A percentile compares a stretch with the other conserved stretches of the same genome.
Evolutionary conservation across 805 yeast species (phyloP).

Genomic region (Ogataea thermomethanolica): DNA sequence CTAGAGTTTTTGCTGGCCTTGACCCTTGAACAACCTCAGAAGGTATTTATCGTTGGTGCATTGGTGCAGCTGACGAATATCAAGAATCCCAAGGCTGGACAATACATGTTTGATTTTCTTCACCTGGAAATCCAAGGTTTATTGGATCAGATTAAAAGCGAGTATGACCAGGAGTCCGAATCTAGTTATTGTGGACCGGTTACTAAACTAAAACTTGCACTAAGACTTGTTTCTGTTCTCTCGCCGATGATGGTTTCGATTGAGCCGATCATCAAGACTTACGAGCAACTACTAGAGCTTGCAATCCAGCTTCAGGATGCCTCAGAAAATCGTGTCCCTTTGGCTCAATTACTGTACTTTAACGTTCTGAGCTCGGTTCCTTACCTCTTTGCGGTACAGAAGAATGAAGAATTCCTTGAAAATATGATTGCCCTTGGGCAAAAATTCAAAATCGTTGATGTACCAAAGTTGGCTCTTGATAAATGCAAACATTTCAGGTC

Average conservation of each 20-base stretch:
- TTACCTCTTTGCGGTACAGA: constrained; percentile 34
- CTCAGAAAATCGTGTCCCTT: constrained; percentile 42
- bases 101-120: constrained; percentile 63
- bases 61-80: constrained; percentile 65
- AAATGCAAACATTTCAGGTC: constrained; percentile 35
- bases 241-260: constrained; percentile 56
- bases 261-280: constrained; percentile 39
- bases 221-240: constrained; percentile 68
- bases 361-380: constrained; percentile 64
- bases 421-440: constrained; percentile 45
- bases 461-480: not conserved
- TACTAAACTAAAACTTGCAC: constrained; percentile 64
- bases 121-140: constrained; percentile 60
- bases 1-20: constrained; percentile 65
- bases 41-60: constrained; percentile 67
- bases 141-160: constrained; percentile 34
- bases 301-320: constrained; percentile 55
- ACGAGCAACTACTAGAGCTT: constrained; percentile 49
- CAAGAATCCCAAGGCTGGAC: constrained; percentile 61
- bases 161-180: constrained; percentile 19
- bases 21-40: constrained; percentile 87
- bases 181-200: constrained; percentile 51
- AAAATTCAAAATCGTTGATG: constrained; percentile 16
- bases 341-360: constrained; percentile 67
- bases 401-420: constrained; percentile 32